Base-by-base conservation (phyloP, 805 yeast genomes). In the Lipomyces sp. region DNA sequence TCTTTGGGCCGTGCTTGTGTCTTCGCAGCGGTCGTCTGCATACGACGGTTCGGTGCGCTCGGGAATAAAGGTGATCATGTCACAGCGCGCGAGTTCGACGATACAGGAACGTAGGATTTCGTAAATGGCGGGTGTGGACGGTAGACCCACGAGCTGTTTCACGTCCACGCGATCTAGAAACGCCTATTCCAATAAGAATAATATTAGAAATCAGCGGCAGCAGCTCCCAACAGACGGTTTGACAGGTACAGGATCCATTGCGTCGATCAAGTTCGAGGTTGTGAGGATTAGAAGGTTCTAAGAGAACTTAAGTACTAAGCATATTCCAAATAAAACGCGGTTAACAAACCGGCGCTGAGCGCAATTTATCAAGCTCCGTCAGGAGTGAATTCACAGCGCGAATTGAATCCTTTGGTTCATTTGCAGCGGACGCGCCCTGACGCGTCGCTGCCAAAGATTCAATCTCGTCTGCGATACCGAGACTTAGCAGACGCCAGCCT, bases 371-470 rank as follows among this genome's bases (percentile, higher is more conserved):
- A 16, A 75, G 45, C 39, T 72, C 68, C 0, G 75, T 74, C 13
- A 75, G 58, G 43, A 75, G 60, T 1, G 76, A 70, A 47, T 74
- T 74, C 5, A 74, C 77, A 0, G 74, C 72, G 37, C 76, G 66
- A 0, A 74, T 60, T 18, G 74, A 67, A 55, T 73, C 77, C 1
- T 72, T 67, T 1, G 77, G 67, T 53, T 74, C 77, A 48, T 70
- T 68, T 39, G 70, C 70, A 6, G 57, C 59, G 34, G 69, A 51
- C 3, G 71, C 53, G 16, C 66, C 65, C 7, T 60, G 43, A 59
- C 79, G 65, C 16, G 76, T 70, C 33, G 69, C 63, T 1, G 76
- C 76, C 29, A 75, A 62, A 0, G 78, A 70, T 57, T 75, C 79
- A 11, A 74, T 69, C 50, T 75, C 79, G 57, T 75, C 78, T 47